Conservation (phyloP, 768 basidiomycete genomes). For the Pholiota molesta region DNA sequence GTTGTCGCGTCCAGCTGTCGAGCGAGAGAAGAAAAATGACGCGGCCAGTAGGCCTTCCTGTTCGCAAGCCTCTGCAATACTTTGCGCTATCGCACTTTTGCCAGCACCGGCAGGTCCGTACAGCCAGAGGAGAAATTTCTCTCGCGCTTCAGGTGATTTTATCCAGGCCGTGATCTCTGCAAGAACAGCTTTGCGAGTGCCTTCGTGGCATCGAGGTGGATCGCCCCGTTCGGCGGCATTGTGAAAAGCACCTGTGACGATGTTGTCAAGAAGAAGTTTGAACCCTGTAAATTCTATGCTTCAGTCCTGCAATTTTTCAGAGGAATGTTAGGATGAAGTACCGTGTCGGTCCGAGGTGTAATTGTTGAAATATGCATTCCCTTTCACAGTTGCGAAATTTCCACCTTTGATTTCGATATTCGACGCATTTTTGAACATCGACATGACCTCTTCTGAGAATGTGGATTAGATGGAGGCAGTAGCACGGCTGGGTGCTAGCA, state of each 20-base stretch:
- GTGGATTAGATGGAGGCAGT: too few species aligned
- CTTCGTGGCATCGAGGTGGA: background rate
- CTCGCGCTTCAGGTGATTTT: background rate
- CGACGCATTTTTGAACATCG: too few species aligned
- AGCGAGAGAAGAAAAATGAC: background rate
- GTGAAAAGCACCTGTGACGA: background rate
- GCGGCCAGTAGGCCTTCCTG: background rate
- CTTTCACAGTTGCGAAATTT: too few species aligned
- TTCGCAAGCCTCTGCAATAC: background rate
- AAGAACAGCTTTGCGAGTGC: background rate
- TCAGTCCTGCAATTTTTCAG: too few species aligned
- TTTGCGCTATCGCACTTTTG: background rate
- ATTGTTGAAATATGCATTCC: too few species aligned
- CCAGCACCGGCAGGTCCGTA: background rate
- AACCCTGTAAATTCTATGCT: background rate
- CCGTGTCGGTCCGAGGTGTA: too few species aligned
- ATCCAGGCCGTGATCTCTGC: background rate
- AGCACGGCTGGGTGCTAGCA: too few species aligned
- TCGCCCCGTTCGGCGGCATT: background rate
- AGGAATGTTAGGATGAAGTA: too few species aligned
- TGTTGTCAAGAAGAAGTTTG: background rate
- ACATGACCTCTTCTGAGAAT: too few species aligned
- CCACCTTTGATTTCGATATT: too few species aligned
- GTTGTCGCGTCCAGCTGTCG: background rate
- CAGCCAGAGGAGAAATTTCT: background rate